A percentile compares a stretch with the other conserved stretches of the same genome.
Conservation (phyloP, 176 grass and related monocot genomes). For the Phragmites australis region DNA sequence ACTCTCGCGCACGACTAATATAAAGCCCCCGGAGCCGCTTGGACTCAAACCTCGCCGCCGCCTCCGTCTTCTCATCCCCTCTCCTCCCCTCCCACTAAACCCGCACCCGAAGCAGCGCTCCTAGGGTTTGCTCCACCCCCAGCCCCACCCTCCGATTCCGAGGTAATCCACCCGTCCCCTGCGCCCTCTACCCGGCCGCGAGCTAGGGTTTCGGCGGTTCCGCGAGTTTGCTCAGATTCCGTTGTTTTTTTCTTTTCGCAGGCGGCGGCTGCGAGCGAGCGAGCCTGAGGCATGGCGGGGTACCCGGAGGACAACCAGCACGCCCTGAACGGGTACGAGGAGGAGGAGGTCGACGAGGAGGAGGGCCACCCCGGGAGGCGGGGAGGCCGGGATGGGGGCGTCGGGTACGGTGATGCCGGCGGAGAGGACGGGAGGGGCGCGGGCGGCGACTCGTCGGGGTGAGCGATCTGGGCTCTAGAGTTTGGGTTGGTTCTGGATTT, state of each 20-base stretch:
- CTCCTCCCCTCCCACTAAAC: conserved; percentile 11
- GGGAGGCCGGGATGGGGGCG: conserved; percentile 37
- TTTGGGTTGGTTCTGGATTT: not conserved
- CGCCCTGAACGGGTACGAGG: conserved; percentile 54
- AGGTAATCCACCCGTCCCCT: conserved; percentile 27
- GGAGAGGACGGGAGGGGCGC: conserved; percentile 51
- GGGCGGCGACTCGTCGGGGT: conserved; percentile 59
- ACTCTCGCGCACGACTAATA: not conserved
- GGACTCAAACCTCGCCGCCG: conserved; percentile 39
- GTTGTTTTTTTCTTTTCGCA: not conserved
- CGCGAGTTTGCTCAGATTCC: conserved; percentile 24
- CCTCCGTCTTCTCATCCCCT: not conserved
- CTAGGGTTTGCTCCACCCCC: conserved; percentile 50
- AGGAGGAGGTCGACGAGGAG: conserved; percentile 59
- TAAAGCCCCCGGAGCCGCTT: not conserved
- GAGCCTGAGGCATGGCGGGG: conserved; percentile 43
- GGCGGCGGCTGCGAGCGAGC: conserved; percentile 8
- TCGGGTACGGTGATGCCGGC: conserved; percentile 20
- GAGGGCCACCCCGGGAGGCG: conserved; percentile 42
- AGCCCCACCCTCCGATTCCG: conserved; percentile 24
- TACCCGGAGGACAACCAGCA: conserved; percentile 62
- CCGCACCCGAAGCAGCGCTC: conserved; percentile 34
- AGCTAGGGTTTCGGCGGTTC: conserved; percentile 22
- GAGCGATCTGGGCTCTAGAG: conserved; percentile 23
- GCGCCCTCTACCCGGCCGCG: not conserved